Evolutionary conservation across 495 filamentous ascomycete species (phyloP).

Genomic region (Chlorociboria aeruginascens): DNA sequence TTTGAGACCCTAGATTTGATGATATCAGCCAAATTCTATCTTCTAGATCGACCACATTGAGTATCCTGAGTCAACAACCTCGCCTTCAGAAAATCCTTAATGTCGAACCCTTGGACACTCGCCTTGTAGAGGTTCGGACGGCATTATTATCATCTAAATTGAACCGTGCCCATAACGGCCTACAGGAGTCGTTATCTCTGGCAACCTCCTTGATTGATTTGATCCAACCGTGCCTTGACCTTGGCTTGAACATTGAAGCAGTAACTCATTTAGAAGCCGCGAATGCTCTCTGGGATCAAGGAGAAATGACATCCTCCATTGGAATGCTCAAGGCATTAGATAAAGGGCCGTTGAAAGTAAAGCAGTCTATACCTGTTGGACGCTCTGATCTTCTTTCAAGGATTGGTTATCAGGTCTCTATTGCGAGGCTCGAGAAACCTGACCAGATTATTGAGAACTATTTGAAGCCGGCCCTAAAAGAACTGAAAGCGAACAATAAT

Average conservation of each 20-base stretch:
- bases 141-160: slow-evolving; percentile 64
- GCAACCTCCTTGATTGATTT: slow-evolving; percentile 71
- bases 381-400: slow-evolving; percentile 74
- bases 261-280: slow-evolving; percentile 68
- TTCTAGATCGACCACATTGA: slow-evolving; percentile 70
- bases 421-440: slow-evolving; percentile 86
- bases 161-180: slow-evolving; percentile 62
- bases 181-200: slow-evolving; percentile 75
- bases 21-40: slow-evolving; percentile 74
- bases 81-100: slow-evolving; percentile 47
- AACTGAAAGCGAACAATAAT: slow-evolving; percentile 55
- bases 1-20: slow-evolving; percentile 45
- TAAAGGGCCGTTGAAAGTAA: slow-evolving; percentile 35
- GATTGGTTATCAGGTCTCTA: slow-evolving; percentile 76
- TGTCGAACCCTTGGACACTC: slow-evolving; percentile 46
- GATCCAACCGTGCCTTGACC: slow-evolving; percentile 47
- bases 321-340: slow-evolving; percentile 70
- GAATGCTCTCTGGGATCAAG: slow-evolving; percentile 88
- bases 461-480: slow-evolving; percentile 68
- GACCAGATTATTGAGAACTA: slow-evolving; percentile 80
- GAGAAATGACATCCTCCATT: slow-evolving; percentile 84
- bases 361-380: slow-evolving; percentile 62
- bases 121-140: slow-evolving; percentile 57
- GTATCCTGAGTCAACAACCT: slow-evolving; percentile 57
- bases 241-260: slow-evolving; percentile 65